Base-by-base conservation (phyloP, 768 basidiomycete genomes). In the Psilocybe cubensis region DNA sequence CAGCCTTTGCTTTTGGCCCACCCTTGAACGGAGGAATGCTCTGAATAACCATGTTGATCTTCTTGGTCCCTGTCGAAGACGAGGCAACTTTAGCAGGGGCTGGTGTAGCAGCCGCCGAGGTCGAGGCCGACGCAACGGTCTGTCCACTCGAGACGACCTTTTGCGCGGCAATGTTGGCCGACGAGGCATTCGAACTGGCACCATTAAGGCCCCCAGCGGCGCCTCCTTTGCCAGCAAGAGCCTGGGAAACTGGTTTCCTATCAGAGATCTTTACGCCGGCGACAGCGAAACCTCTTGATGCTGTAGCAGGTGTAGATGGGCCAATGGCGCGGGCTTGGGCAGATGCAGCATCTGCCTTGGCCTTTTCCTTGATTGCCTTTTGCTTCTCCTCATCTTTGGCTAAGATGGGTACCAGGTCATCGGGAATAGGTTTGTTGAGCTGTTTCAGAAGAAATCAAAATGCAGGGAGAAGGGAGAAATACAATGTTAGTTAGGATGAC, bases 351-450 rank as follows among this genome's bases (percentile, higher is more conserved):
- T 94, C 92, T 48, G 80, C 76, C 42, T 71, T 74, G 17, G 91
- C 83, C 71, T 90, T 95, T 72, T 92, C 92, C 57, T 81, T 81
- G 70, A 97, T 96, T 47, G 77, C 81, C 58, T 85, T 84, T 66
- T 96, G 93, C 75, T 92, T 96, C 51, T 90, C 89, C 71, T 93
- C 92, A 66, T 96, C 93, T 75, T 97, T 98, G 40, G 96, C 89
- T 21, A 98, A 76, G 67, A 98, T 95, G 3, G 91, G 83, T 17
- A 98, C 89, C 50, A 98, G 83, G 68, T 98, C 96, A 25, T 94
- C 92, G 12, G 96, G 96, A 61, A 98, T 95, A 17, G 93, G 94
- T 70, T 94, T 91, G 70, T 96, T 96, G 48, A 96, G 84, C 93
- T 96, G 44, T 6, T 29, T 63, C 8, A 56, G 25, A 58, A 45